Conservation (phyloP, 768 basidiomycete species). For the Podaxis sp. region DNA sequence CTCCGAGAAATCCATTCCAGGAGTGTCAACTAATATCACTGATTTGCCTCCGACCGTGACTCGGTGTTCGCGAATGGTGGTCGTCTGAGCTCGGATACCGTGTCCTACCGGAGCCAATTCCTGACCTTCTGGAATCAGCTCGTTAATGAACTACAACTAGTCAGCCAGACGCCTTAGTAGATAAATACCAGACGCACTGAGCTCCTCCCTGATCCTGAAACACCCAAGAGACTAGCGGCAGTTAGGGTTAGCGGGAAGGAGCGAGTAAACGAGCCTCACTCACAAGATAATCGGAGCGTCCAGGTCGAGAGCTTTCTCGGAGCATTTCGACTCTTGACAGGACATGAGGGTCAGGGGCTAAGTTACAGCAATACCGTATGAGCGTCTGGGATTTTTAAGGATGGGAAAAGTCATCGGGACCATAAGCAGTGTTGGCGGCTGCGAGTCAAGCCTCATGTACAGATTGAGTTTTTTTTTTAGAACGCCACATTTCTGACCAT, state of each 20-base stretch:
- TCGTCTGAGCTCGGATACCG: neutral
- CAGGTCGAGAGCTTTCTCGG: neutral
- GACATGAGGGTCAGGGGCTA: neutral
- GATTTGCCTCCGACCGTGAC: neutral
- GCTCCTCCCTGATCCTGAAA: neutral
- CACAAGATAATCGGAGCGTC: neutral
- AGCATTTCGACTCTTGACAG: neutral
- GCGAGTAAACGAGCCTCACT: neutral
- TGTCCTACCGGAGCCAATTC: neutral
- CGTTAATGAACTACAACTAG: neutral
- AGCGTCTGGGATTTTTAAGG: too few species aligned
- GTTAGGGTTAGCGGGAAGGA: neutral
- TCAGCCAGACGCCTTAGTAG: neutral
- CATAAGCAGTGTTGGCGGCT: too few species aligned
- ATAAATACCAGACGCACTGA: neutral
- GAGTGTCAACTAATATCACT: neutral
- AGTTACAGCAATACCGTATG: neutral
- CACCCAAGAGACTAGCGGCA: neutral
- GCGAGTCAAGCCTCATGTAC: too few species aligned
- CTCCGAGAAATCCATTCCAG: neutral
- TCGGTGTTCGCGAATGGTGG: neutral
- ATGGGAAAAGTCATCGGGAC: too few species aligned
- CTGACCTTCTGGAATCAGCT: neutral
- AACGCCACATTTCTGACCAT: too few species aligned
- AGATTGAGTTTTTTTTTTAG: too few species aligned